Base-by-base conservation (phyloP, 1,284 basidiomycete genomes). In the Rhodotorula sp. region DNA sequence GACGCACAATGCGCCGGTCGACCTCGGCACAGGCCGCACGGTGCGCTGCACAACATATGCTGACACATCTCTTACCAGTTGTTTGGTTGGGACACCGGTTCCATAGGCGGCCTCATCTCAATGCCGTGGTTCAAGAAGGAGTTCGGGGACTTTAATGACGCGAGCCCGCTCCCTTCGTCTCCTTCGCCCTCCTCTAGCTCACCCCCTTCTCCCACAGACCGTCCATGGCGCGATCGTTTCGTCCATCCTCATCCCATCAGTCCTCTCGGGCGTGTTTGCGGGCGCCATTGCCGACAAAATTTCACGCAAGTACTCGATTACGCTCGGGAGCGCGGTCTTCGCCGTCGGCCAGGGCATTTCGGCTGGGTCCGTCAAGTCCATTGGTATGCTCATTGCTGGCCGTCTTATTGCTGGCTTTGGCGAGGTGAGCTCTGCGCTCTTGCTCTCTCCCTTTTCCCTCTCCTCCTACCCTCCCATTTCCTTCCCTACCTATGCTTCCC, bases 251-350 rank as follows among this genome's bases (percentile, higher is more conserved):
- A 80, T 86, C 55, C 84, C 86, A 0, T 85, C 84, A 8, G 82
- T 84, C 0, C 67, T 85, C 29, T 80, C 83, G 27, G 85, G 85
- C 36, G 60, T 85, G 34, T 79, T 82, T 67, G 84, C 85, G 44
- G 86, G 85, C 12, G 79, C 83, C 36, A 70, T 86, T 53, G 83
- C 85, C 1, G 85, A 86, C 79, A 78, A 80, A 67, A 82, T 86
- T 50, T 85, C 85, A 39, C 83, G 85, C 66, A 86, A 83, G 62
- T 82, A 83, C 70, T 84, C 84, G 0, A 85, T 86, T 59, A 79
- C 84, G 29, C 72, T 82, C 17, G 84, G 85, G 19, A 81, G 80
- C 27, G 64, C 81, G 22, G 80, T 85, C 37, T 84, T 84, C 63
- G 78, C 82, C 27, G 41, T 81, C 29, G 84, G 85, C 4, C 50